Base-by-base conservation (phyloP, 192 early-diverging fungal species). In the Coemansia sp. region DNA sequence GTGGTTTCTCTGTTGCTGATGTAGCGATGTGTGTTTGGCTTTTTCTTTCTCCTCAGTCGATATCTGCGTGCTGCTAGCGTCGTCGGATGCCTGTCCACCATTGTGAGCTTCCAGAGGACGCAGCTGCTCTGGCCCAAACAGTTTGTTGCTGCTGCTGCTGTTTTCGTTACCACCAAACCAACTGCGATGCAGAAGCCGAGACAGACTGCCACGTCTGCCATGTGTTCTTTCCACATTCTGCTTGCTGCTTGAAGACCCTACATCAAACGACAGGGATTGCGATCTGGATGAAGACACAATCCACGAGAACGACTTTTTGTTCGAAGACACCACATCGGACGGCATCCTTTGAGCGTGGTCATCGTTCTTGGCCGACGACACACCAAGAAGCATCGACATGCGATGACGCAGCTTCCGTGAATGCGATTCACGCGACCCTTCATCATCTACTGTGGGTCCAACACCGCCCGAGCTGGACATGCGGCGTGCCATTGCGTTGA, bases 401-500 rank as follows among this genome's bases (percentile, higher is more conserved):
- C 42, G 43, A 22, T n/a, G 12, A 15, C 56, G 56, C 37, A 40
- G 18, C 13, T 9, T 9, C 47, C 21, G 11, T 47, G 45, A 5
- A 6, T 51, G 46, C 19, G 32, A 15, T 8, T 36, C 49, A n/a
- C 40, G 61, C 21, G 16, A 41, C 57, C 62, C 61, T 26, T 40
- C 61, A 22, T 52, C 49, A 19, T 22, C 3, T 7, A 52, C 18
- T 15, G 21, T 37, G 39, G n/a, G n/a, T n/a, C n/a, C n/a, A n/a
- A 10, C 62, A 51, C 32, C 22, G 22, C 8, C 6, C 4, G 5
- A 16, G 55, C 41, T 58, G 48, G 65, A 47, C 41, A 6, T 47
- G 65, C 51, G 49, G 6, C 41, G 32, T 21, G 58, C 49, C 8
- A 63, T 56, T 8, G 73, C 55, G 18, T 39, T 51, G 32, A 72